These are phyloP conservation scores for Xylariales sp. DNA, from an alignment of 2,329 filamentous ascomycete species.

Conservation along the genomic window DNA sequence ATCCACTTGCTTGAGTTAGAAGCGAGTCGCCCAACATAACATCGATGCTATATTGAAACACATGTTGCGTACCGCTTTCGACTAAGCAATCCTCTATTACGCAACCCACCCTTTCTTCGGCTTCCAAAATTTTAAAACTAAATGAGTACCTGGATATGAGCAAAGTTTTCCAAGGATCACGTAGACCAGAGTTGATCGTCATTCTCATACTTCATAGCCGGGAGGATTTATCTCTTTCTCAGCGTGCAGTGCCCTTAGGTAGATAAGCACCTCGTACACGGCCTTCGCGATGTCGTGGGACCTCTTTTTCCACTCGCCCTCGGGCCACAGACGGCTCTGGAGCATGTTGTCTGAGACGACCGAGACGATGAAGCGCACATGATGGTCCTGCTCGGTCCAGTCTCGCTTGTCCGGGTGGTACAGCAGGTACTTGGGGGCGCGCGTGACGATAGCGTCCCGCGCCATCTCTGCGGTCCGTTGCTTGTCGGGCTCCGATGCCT, in stretches of 20 bases:
- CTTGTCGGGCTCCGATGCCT: conserved; percentile 29
- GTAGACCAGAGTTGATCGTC: too few species aligned
- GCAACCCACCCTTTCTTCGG: too few species aligned
- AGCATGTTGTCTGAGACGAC: conserved; percentile 30
- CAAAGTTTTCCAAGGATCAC: too few species aligned
- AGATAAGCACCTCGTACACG: conserved; percentile 32
- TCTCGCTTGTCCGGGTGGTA: conserved; percentile 31
- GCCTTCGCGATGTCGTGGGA: conserved; percentile 26
- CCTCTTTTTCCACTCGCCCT: conserved; percentile 25
- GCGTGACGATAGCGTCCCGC: conserved; percentile 24
- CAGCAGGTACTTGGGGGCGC: conserved; percentile 24
- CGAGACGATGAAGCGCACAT: conserved; percentile 32
- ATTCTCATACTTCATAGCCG: conserved; percentile 19
- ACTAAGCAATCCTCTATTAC: too few species aligned
- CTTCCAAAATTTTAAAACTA: too few species aligned
- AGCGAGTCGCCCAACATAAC: too few species aligned
- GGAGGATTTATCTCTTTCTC: conserved; percentile 20
- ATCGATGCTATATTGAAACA: too few species aligned
- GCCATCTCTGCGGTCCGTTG: conserved; percentile 21
- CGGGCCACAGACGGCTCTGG: conserved; percentile 23
- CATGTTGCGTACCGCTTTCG: too few species aligned
- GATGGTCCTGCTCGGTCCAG: conserved; percentile 32
- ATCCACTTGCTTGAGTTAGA: too few species aligned
- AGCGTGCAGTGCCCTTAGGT: conserved; percentile 20
- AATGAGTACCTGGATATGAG: too few species aligned